phyloP scores from a whole-genome alignment of 352 stramenopile genomes.

The Phytophthora parvispora region DNA sequence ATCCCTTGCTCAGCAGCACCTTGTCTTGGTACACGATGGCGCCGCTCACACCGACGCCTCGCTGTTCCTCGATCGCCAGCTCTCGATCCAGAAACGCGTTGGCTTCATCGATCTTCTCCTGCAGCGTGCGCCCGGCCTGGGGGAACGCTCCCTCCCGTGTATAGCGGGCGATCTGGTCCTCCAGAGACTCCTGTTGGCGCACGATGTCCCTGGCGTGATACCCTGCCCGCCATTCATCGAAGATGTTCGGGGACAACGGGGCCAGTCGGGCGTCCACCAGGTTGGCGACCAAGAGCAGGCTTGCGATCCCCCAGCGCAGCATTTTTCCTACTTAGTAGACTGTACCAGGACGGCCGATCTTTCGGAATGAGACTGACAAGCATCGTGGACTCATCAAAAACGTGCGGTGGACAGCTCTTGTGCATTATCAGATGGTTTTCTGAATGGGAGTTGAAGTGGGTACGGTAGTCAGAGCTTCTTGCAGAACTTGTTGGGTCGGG shows the following conservation, averaged over 20 bases:
- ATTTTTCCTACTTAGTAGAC: background rate
- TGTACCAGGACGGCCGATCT: background rate
- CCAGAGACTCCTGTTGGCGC: slow-evolving; percentile 43
- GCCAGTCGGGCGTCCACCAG: slow-evolving; percentile 1
- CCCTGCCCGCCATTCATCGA: slow-evolving; percentile 33
- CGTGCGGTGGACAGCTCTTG: background rate
- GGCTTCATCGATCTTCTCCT: slow-evolving; percentile 56
- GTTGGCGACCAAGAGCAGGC: slow-evolving; percentile 3
- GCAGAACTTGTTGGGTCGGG: slow-evolving; percentile 59
- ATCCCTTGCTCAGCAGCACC: slow-evolving; percentile 52
- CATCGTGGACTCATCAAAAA: slow-evolving; percentile 23
- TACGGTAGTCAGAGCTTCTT: slow-evolving; percentile 48
- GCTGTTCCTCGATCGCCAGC: slow-evolving; percentile 37
- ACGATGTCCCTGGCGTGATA: slow-evolving; percentile 23
- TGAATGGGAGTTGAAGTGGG: slow-evolving; percentile 17
- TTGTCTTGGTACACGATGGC: slow-evolving; percentile 66
- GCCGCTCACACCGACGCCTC: slow-evolving; percentile 53
- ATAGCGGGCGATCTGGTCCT: slow-evolving; percentile 44
- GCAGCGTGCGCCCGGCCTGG: slow-evolving; percentile 37
- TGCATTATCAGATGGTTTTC: slow-evolving; percentile 3
- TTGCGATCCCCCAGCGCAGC: slow-evolving; percentile 3
- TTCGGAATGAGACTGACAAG: slow-evolving; percentile 17
- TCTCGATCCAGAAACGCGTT: slow-evolving; percentile 55
- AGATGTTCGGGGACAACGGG: slow-evolving; percentile 26
- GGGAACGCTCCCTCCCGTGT: slow-evolving; percentile 48